These are phyloP conservation scores for Lindgomyces ingoldianus DNA, from an alignment of 495 filamentous ascomycete genomes.

Conservation along the genomic window DNA sequence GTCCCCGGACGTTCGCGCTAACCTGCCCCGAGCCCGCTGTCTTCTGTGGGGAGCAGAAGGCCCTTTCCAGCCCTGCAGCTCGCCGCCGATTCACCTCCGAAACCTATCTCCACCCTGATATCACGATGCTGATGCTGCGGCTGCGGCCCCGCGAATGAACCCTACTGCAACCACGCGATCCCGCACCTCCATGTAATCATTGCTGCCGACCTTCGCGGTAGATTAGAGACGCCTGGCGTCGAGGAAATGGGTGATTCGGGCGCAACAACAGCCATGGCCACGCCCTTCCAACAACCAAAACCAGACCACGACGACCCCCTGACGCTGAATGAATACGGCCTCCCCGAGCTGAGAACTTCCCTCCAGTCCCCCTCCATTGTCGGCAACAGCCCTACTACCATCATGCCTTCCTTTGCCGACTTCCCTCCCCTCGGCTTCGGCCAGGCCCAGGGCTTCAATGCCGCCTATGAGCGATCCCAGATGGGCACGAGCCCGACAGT, in stretches of 20 bases:
- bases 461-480: conserved; percentile 18
- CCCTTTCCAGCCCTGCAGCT: too few species aligned
- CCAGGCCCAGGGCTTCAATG: conserved; percentile 12
- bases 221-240: conserved; percentile 30
- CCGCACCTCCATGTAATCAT: conserved; percentile 16
- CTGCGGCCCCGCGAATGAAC: not conserved
- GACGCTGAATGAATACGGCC: conserved; percentile 33
- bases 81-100: conserved; percentile 4
- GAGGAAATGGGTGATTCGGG: conserved; percentile 28
- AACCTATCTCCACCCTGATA: too few species aligned
- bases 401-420: conserved; percentile 34
- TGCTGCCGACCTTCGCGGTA: conserved; percentile 10
- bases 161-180: not conserved
- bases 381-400: conserved; percentile 19
- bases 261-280: conserved; percentile 26
- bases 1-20: not conserved
- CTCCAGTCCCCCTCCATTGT: conserved; percentile 18
- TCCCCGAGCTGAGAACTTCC: conserved; percentile 21
- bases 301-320: conserved; percentile 25
- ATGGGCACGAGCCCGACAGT: conserved; percentile 15
- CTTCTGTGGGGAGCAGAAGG: not conserved
- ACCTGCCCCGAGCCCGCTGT: not conserved
- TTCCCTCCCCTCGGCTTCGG: conserved; percentile 15
- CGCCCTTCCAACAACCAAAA: conserved; percentile 10
- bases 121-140: not conserved